Base-by-base conservation (phyloP, 2,329 filamentous ascomycete genomes). In the Fusarium acutatum region DNA sequence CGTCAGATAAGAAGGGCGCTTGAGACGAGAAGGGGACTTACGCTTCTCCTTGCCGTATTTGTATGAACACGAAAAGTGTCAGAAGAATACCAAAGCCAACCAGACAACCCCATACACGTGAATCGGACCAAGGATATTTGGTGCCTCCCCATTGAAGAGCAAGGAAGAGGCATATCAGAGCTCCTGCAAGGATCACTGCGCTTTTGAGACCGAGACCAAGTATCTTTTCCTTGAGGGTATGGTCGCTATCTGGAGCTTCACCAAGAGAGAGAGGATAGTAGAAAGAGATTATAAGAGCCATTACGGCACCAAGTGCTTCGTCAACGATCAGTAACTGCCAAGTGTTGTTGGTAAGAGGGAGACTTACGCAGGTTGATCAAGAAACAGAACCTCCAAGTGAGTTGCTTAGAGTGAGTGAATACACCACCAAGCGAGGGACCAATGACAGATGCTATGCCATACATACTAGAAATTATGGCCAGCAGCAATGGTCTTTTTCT, bases 61-160 rank as follows among this genome's bases (percentile, higher is more conserved):
- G 73, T 4, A 76, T 60, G 6, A 22, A 65, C 4, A 35, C 38
- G 7, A 77, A 77, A 6, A 73, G 26, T 1, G 53, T 22, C 3
- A 77, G 41, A n/a, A 76, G 62, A 20, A 77, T 26, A 1, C 58
- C 58, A 24, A 75, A 76, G 2, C 70, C 69, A 11, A 77, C n/a
- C 2, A 79, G 26, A 28, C 74, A 77, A 5, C 75, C 76, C 66
- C 71, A 76, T 10, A 79, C 76, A 2, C 65, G 59, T 3, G 74
- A 61, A 32, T 78, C 71, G 1, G 74, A 75, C 76, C 74, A 78
- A 3, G 68, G 41, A 41, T 79, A 54, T 7, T 75, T 62, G 5
- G 68, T 64, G 2, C 74, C 77, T 5, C 77, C 77, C 69, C 74
- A 77, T 46, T 79, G 76, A 8, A 79, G 58, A 37, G 75, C 75